A percentile compares a stretch with the other conserved stretches of the same genome.
Evolutionary conservation across 805 yeast species (phyloP).

Genomic region (Schwanniomyces sp.): DNA sequence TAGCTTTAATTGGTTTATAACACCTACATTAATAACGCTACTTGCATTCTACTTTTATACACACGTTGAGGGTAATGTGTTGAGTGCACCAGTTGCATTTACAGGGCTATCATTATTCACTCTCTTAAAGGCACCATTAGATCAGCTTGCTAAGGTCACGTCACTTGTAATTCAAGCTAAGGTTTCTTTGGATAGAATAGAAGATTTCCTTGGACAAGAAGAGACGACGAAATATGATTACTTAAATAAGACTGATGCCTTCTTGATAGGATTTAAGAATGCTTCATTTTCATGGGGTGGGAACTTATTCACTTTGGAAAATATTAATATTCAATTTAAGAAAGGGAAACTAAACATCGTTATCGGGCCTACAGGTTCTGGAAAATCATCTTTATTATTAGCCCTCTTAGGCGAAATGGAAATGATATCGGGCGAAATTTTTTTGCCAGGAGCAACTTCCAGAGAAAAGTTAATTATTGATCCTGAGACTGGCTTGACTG

Average conservation of each 20-base stretch:
- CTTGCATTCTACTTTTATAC: slow-evolving; percentile 82
- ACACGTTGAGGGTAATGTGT: slow-evolving; percentile 60
- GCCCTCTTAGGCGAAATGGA: slow-evolving; percentile 96
- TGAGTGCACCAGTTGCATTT: slow-evolving; percentile 93
- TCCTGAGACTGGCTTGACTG: slow-evolving; percentile 78
- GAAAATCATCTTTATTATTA: slow-evolving; percentile 86
- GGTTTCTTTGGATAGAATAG: slow-evolving; percentile 87
- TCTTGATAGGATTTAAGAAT: slow-evolving; percentile 80
- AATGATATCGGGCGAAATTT: slow-evolving; percentile 63
- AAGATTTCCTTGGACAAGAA: slow-evolving; percentile 71
- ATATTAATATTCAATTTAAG: slow-evolving; percentile 67
- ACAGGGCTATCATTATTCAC: slow-evolving; percentile 87
- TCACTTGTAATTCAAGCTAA: slow-evolving; percentile 87
- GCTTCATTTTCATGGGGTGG: slow-evolving; percentile 80
- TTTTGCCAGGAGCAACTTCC: slow-evolving; percentile 75
- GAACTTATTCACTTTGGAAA: slow-evolving; percentile 71
- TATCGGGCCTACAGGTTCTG: slow-evolving; percentile 93
- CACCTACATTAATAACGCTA: slow-evolving; percentile 82
- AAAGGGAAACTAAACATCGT: slow-evolving; percentile 81
- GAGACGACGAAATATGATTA: slow-evolving; percentile 89
- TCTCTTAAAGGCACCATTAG: slow-evolving; percentile 82
- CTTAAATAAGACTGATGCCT: slow-evolving; percentile 55
- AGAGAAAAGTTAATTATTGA: slow-evolving; percentile 71
- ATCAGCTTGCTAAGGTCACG: slow-evolving; percentile 86
- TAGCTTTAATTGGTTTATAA: slow-evolving; percentile 71